Evolutionary conservation across 495 filamentous ascomycete genomes (phyloP), one percentile per base, ranked within the genome.

Genomic region (Podospora fimiseda): DNA sequence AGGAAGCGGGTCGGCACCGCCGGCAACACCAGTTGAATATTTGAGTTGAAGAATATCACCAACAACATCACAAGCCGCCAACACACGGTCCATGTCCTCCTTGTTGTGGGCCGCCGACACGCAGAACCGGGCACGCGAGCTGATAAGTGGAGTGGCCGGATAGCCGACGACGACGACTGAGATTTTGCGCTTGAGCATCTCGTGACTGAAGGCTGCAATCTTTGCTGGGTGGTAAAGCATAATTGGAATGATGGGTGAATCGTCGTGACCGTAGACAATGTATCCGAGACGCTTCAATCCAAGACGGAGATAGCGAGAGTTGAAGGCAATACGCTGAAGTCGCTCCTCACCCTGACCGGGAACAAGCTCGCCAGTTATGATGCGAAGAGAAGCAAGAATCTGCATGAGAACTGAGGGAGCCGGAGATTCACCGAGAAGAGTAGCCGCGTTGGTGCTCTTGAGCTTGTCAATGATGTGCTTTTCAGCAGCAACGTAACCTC

Each of bases 101-200:
- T 98, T 98, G 61, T 90, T 98, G 73, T 98, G 93, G 3, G 93
- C 88, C 13, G 93, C 87, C 9, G 89, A 95, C 21, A 98, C 84
- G 71, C 93, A 98, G 76, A 98, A 95, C 42, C 93, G 83, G 39
- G 90, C 93, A 36, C 93, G 84, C 5, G 94, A 96, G 43, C 86
- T 91, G 52, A 96, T 90, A 48, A 98, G 79, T 3, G 93, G 93
- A n/a, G 93, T 98, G 15, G 93, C 93, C 1, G 93, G 93, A 63
- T 98, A 98, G 43, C 93, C 94, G 53, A 98, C 93, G 36, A 98
- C 86, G 42, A 98, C 93, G 42, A 97, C 90, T n/a, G 92, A 92
- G 55, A 98, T 97, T 71, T 95, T 96, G 57, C 93, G 88, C 62
- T 84, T 85, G 27, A 97, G 80, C 93, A 98, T 97, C 69, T 97